Conservation (phyloP, 208 protist genomes). For the Blastocrithidia nonstop region DNA sequence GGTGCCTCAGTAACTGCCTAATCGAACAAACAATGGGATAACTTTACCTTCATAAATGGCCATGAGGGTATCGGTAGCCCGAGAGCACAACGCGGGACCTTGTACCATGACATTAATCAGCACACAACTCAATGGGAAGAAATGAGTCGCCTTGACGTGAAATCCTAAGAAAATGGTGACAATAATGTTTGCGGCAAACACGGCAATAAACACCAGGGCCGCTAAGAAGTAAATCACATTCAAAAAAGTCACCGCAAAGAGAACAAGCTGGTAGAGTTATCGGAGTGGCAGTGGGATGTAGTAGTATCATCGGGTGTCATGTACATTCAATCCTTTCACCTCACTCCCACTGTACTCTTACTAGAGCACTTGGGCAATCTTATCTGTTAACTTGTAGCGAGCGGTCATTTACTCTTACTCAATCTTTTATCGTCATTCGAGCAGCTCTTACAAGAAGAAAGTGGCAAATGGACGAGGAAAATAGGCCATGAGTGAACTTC, state of each 20-base stretch:
- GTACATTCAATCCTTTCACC: slow-evolving; percentile 8
- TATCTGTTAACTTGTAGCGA: slow-evolving; percentile 24
- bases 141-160: slow-evolving; percentile 25
- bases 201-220: slow-evolving; percentile 28
- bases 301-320: slow-evolving; percentile 32
- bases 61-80: slow-evolving; percentile 19
- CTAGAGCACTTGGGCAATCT: slow-evolving; percentile 5
- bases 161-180: slow-evolving; percentile 46
- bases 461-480: slow-evolving; percentile 15
- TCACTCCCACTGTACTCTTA: slow-evolving; percentile 3
- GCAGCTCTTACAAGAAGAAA: slow-evolving; percentile 52
- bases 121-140: slow-evolving; percentile 33
- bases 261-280: slow-evolving; percentile 12
- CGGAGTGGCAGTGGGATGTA: slow-evolving; percentile 24
- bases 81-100: slow-evolving; percentile 21
- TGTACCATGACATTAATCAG: slow-evolving; percentile 32
- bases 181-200: slow-evolving; percentile 18
- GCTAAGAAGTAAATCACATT: slow-evolving; percentile 29
- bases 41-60: slow-evolving; percentile 18
- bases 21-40: slow-evolving; percentile 27
- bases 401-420: slow-evolving; percentile 14
- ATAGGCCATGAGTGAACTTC: slow-evolving; percentile 6
- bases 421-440: slow-evolving; percentile 26
- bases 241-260: slow-evolving; percentile 15
- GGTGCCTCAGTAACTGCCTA: slow-evolving; percentile 18